Conservation (phyloP, 2,329 filamentous ascomycete species). For the Penicillium sp. region DNA sequence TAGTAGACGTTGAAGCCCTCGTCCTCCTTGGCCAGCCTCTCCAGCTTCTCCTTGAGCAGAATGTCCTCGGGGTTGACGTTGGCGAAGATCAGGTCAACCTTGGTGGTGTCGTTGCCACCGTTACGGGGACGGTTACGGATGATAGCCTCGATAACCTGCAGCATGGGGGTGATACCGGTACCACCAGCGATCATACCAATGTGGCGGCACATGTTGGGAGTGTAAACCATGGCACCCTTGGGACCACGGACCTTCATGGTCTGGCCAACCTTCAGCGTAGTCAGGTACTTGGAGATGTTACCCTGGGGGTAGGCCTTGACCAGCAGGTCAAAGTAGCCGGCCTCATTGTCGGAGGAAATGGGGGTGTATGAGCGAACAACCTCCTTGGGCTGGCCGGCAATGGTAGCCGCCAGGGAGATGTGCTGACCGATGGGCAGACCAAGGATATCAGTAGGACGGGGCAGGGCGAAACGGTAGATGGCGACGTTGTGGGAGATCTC, state of each 20-base stretch:
- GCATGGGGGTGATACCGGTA: slow-evolving; percentile 97
- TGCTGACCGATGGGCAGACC: slow-evolving; percentile 98
- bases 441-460: slow-evolving; percentile 77
- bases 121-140: slow-evolving; percentile 72
- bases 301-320: slow-evolving; percentile 98
- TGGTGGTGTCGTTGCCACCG: slow-evolving; percentile 77
- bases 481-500: slow-evolving; percentile 97
- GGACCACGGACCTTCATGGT: slow-evolving; percentile 89
- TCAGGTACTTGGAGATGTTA: slow-evolving; percentile 95
- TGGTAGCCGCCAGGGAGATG: slow-evolving; percentile 88
- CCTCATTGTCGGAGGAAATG: slow-evolving; percentile 85
- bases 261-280: slow-evolving; percentile 79
- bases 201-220: slow-evolving; percentile 92
- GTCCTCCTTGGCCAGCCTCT: slow-evolving; percentile 77
- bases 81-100: slow-evolving; percentile 95
- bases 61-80: slow-evolving; percentile 96
- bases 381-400: slow-evolving; percentile 79
- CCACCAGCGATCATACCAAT: slow-evolving; percentile 99
- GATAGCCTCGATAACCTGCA: slow-evolving; percentile 92
- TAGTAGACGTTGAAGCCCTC: slow-evolving; percentile 86
- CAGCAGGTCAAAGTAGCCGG: slow-evolving; percentile 92
- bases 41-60: slow-evolving; percentile 88
- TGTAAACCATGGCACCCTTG: slow-evolving; percentile 98
- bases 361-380: slow-evolving; percentile 92
- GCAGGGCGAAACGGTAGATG: slow-evolving; percentile 95